Base-by-base conservation (phyloP, 1,139 yeast species). In the Blastobotrys elegans region DNA sequence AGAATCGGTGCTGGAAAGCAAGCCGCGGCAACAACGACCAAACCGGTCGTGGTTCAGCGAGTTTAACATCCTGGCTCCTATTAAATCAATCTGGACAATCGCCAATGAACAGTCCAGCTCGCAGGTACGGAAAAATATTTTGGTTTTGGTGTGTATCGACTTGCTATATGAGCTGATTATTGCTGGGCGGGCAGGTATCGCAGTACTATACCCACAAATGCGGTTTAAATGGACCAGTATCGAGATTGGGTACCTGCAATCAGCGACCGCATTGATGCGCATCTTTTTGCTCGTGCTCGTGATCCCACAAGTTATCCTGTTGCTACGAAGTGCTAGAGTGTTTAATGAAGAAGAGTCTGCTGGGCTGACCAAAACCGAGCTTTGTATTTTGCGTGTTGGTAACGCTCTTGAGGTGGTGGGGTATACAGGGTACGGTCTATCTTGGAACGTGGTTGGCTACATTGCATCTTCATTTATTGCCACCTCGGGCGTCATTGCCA, bases 401-500 rank as follows among this genome's bases (percentile, higher is more conserved):
- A 56, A 56, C 32, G 26, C 35, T 4, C 42, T 55, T 7, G 59
- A 56, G 43, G 50, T 47, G 2, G 24, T 53, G 3, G 59, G 59
- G 13, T 56, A 56, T 44, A 39, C 52, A 7, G 58, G 58, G 16
- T 56, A 55, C 37, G 59, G 54, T 2, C 18, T 56, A 13, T 50
- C 58, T 1, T 26, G 40, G 10, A 53, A 43, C 24, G 56, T 50
- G 5, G 29, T 43, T 17, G 48, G 50, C 47, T 56, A 51, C 36
- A 42, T 56, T 4, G 40, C 42, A 11, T 44, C 54, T 13, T 55
- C 55, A 17, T 56, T 56, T 47, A 43, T 56, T 13, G 50, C 58
- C 5, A 56, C 59, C 18, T 51, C 58, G 1, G 59, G 59, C 7
- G 58, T 56, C 13, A 48, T 56, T 49, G 57, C 57, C 26, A 56